A percentile compares a stretch with the other conserved stretches of the same genome.
Conservation (phyloP, 2,329 filamentous ascomycete genomes). For the Orbilia javanica region DNA sequence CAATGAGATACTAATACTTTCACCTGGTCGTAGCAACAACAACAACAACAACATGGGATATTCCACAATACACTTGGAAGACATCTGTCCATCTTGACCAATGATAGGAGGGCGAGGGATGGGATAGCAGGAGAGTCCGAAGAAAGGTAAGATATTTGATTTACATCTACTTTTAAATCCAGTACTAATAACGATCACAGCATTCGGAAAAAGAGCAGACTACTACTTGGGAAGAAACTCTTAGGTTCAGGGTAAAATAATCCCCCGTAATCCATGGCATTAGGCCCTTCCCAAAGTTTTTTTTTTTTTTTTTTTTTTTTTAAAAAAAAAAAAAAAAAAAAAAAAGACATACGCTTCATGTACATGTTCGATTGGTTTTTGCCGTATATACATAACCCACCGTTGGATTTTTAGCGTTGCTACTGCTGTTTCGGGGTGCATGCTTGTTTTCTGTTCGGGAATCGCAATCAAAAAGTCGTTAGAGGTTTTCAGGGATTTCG, state of each 20-base stretch:
- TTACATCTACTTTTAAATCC: background rate
- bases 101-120: slow-evolving; percentile 59
- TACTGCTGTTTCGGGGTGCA: background rate
- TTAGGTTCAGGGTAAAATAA: slow-evolving; percentile 56
- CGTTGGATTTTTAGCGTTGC: slow-evolving; percentile 15
- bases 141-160: slow-evolving; percentile 58
- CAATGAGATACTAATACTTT: background rate
- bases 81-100: slow-evolving; percentile 60
- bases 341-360: slow-evolving; percentile 13
- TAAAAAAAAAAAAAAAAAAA: too few relatives aligned
- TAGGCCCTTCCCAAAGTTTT: background rate
- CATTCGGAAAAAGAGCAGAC: slow-evolving; percentile 63
- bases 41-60: slow-evolving; percentile 46
- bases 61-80: slow-evolving; percentile 61
- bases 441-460: slow-evolving; percentile 17
- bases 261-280: background rate
- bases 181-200: slow-evolving; percentile 55
- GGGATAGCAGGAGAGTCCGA: slow-evolving; percentile 61
- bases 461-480: slow-evolving; percentile 16
- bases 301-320: background rate
- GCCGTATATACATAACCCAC: slow-evolving; percentile 18
- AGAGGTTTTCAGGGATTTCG: slow-evolving; percentile 7
- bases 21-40: slow-evolving; percentile 2
- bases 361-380: slow-evolving; percentile 32
- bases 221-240: slow-evolving; percentile 63